These are phyloP conservation scores for Waltergamsia citrina DNA, from an alignment of 2,329 filamentous ascomycete genomes.

Conservation along the genomic window DNA sequence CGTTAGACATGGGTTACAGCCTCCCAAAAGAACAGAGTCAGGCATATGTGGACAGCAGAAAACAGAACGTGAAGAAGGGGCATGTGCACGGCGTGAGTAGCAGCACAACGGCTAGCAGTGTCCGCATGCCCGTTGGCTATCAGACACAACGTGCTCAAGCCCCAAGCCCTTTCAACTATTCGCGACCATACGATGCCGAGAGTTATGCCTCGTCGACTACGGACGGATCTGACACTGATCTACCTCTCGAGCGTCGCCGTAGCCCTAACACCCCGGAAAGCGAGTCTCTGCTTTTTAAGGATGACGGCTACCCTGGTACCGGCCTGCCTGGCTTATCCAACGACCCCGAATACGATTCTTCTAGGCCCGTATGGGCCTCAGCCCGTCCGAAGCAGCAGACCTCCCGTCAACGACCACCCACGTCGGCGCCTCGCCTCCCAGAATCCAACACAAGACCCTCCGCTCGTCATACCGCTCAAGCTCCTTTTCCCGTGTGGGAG, in stretches of 20 bases:
- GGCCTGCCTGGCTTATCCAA: slow-evolving; percentile 18
- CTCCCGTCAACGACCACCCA: not conserved
- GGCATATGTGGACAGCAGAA: too few relatives aligned
- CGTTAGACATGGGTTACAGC: slow-evolving; percentile 24
- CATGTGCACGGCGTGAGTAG: slow-evolving; percentile 5
- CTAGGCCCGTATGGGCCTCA: not conserved
- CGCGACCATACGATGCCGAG: slow-evolving; percentile 1
- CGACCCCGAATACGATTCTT: not conserved
- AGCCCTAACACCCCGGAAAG: slow-evolving; percentile 7
- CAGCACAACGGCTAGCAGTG: slow-evolving; percentile 1
- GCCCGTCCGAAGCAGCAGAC: not conserved
- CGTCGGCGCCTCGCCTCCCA: not conserved
- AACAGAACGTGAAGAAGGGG: not conserved
- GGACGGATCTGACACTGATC: slow-evolving; percentile 17
- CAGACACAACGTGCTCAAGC: not conserved
- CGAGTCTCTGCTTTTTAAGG: slow-evolving; percentile 15
- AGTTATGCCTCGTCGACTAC: slow-evolving; percentile 12
- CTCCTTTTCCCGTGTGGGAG: not conserved
- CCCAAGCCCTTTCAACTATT: not conserved
- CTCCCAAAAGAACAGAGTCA: not conserved
- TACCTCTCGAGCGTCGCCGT: slow-evolving; percentile 11
- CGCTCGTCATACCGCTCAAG: not conserved
- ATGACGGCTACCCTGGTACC: slow-evolving; percentile 12
- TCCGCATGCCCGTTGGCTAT: not conserved
- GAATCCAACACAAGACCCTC: not conserved